Percentiles rank a stretch among this genome's conserved stretches.
Conservation (phyloP, 306 rosid genomes). For the Medicago lupulina region DNA sequence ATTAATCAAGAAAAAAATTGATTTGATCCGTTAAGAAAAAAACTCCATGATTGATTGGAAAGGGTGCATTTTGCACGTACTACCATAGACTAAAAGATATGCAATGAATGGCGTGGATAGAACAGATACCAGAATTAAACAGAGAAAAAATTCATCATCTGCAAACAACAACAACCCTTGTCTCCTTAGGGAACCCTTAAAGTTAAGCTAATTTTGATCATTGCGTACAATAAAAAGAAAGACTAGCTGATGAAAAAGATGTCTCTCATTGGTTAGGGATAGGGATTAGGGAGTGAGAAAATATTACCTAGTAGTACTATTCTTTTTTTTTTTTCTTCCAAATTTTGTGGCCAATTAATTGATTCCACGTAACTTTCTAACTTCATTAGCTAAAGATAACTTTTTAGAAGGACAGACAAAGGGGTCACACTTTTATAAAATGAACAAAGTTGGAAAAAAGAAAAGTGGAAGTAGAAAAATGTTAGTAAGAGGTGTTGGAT, state of each 20-base stretch:
- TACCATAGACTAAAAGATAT: neutral
- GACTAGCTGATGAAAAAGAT: neutral
- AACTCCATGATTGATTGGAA: too few species aligned
- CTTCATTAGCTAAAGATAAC: slow-evolving; percentile 3
- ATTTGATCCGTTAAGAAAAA: too few species aligned
- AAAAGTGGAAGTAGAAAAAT: neutral
- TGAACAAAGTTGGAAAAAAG: neutral
- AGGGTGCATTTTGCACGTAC: neutral
- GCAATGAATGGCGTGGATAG: slow-evolving; percentile 40
- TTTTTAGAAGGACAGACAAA: slow-evolving; percentile 46
- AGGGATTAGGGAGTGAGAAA: neutral
- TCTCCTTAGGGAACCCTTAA: slow-evolving; percentile 41
- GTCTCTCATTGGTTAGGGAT: too few species aligned
- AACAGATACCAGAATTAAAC: slow-evolving; percentile 14
- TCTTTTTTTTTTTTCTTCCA: neutral
- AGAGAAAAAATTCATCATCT: slow-evolving; percentile 17
- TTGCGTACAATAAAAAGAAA: slow-evolving; percentile 16
- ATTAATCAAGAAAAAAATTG: too few species aligned
- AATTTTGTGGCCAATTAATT: neutral
- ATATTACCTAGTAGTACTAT: neutral
- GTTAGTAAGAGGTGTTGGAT: neutral
- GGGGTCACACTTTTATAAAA: slow-evolving; percentile 44
- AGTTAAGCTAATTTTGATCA: slow-evolving; percentile 35
- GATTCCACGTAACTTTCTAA: too few species aligned
- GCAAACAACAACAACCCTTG: slow-evolving; percentile 31